Evolutionary conservation across 805 yeast species (phyloP).

Genomic region (Wickerhamomyces queroliae): DNA sequence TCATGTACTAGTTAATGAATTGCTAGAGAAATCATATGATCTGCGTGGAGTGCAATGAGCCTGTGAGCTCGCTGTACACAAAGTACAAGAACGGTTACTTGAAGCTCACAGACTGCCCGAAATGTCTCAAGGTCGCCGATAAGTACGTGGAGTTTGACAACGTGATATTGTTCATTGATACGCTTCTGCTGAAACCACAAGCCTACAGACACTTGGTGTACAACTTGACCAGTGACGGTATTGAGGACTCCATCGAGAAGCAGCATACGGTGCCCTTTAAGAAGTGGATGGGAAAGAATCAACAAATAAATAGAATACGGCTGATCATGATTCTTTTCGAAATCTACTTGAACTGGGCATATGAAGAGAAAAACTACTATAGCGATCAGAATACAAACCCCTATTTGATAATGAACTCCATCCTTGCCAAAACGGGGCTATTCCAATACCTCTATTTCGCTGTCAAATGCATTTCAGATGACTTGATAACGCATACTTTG

Average conservation of each 20-base stretch:
- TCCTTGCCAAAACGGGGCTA: constrained; percentile 28
- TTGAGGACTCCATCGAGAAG: constrained; percentile 2
- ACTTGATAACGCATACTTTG: constrained; percentile 32
- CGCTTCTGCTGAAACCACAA: constrained; percentile 77
- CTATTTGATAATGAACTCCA: constrained; percentile 26
- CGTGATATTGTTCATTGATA: constrained; percentile 77
- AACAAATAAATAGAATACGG: constrained; percentile 39
- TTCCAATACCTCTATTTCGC: constrained; percentile 55
- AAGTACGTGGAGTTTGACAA: constrained; percentile 87
- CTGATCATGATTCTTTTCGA: constrained; percentile 72
- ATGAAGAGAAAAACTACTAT: constrained; percentile 57
- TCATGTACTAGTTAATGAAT: neutral
- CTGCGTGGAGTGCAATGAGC: constrained; percentile 80
- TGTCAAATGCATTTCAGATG: constrained; percentile 42
- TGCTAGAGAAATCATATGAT: constrained; percentile 44
- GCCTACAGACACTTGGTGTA: constrained; percentile 85
- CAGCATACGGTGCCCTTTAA: neutral
- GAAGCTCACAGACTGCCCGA: constrained; percentile 67
- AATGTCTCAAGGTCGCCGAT: constrained; percentile 75
- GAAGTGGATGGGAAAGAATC: neutral
- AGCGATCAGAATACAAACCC: constrained; percentile 12
- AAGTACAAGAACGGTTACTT: constrained; percentile 74
- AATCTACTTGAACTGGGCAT: constrained; percentile 89
- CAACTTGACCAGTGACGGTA: constrained; percentile 41
- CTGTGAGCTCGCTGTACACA: constrained; percentile 61